Percentiles rank a stretch among this genome's conserved stretches.
These are phyloP conservation scores for Globisporangium sylvaticum DNA, from an alignment of 352 stramenopile genomes.

Conservation along the genomic window DNA sequence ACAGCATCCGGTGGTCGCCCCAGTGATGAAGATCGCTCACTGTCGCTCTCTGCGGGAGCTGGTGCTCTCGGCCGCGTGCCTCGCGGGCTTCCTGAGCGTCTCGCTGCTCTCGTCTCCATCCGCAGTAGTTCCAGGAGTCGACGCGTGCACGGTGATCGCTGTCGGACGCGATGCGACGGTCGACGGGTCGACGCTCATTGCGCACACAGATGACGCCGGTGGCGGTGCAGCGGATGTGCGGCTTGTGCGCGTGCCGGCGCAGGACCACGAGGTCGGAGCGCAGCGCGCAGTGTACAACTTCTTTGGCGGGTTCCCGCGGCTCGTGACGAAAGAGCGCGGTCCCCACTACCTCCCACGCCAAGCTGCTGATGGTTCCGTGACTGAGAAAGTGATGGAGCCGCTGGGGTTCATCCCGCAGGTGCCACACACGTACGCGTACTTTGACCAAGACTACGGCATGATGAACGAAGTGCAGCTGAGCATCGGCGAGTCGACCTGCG, in stretches of 20 bases:
- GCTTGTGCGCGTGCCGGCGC: conserved; percentile 76
- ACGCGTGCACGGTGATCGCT: conserved; percentile 79
- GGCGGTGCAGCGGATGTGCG: conserved; percentile 70
- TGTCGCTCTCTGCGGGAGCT: neutral
- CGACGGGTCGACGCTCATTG: conserved; percentile 71
- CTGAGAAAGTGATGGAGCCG: conserved; percentile 28
- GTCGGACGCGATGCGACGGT: conserved; percentile 53
- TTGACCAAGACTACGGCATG: conserved; percentile 86
- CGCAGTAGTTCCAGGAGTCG: neutral
- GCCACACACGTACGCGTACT: conserved; percentile 83
- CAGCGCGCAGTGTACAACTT: conserved; percentile 43
- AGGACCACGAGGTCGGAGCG: conserved; percentile 31
- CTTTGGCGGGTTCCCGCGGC: conserved; percentile 42
- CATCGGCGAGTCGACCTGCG: conserved; percentile 87
- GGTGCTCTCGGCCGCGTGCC: neutral
- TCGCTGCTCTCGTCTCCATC: neutral
- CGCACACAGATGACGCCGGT: conserved; percentile 63
- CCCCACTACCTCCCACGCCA: conserved; percentile 31
- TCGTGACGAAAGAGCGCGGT: conserved; percentile 57
- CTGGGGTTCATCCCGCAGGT: conserved; percentile 81
- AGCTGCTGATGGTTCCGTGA: conserved; percentile 6
- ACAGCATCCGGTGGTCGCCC: too few relatives aligned
- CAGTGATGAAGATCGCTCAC: neutral
- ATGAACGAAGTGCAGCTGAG: conserved; percentile 88
- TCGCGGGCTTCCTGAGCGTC: neutral